Evolutionary conservation across 78 protist species (phyloP).

Genomic region (Dictyostelium firmibasis): DNA sequence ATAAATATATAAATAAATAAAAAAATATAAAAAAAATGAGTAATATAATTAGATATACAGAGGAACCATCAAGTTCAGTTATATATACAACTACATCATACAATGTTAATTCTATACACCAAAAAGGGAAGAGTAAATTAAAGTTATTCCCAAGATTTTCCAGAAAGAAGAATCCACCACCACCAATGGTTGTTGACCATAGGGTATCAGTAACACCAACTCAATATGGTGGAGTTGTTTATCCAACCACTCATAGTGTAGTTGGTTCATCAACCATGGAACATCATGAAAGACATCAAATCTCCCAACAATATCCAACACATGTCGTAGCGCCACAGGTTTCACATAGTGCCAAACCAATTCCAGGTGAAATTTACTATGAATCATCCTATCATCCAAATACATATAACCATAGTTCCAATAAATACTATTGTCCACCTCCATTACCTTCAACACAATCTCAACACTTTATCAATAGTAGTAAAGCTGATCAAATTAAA

Average conservation of each 20-base stretch:
- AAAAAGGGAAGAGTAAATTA: constrained; percentile 1
- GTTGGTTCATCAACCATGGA: not conserved
- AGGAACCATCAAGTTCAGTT: not conserved
- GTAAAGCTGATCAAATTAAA: not conserved
- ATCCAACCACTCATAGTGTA: not conserved
- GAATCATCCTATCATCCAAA: not conserved
- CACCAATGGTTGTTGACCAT: not conserved
- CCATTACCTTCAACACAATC: not conserved
- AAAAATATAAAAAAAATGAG: not conserved
- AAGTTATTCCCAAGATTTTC: constrained; percentile 36
- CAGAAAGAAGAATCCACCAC: constrained; percentile 8
- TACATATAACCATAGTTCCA: not conserved
- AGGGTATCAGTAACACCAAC: not conserved
- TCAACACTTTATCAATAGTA: not conserved
- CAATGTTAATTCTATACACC: not conserved
- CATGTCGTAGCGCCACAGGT: not conserved
- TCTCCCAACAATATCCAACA: not conserved
- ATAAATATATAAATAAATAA: not conserved
- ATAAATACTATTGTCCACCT: constrained; percentile 11
- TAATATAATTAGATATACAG: not conserved
- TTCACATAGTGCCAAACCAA: not conserved
- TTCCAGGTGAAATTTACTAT: not conserved
- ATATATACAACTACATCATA: constrained; percentile 20
- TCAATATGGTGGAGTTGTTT: constrained; percentile 33
- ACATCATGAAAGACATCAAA: not conserved